Base-by-base conservation (phyloP, 306 rosid genomes). In the Lotus japonicus region DNA sequence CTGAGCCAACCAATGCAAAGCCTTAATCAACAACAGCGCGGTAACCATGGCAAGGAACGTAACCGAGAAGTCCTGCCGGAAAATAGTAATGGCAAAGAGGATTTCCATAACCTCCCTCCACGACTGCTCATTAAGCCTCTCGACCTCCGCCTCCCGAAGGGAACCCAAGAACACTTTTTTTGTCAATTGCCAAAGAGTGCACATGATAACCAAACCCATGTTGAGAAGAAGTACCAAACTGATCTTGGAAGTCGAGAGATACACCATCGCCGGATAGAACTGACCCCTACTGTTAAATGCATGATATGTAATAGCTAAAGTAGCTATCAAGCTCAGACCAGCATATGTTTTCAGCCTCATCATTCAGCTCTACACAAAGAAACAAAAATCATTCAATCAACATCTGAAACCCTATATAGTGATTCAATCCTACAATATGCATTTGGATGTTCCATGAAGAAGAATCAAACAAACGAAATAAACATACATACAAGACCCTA, bases 81-180 rank as follows among this genome's bases (percentile, higher is more conserved):
- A 95, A 57, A 95, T 90, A 38, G 99, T 95, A 35, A 95, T 88
- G 5, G 97, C 97, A 81, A 95, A 95, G 31, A 95, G 92, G 55
- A 95, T 95, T 68, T 95, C 99, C 99, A 88, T 95, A 76, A 95
- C 86, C 76, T 95, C 99, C 81, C 97, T 88, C 99, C 99, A 95
- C 0, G 95, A 95, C 36, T 95, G 99, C 81, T 95, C 99, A 45
- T 95, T 95, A 51, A 95, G 95, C 88, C 97, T 88, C 89, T 95
- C 99, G 2, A 95, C 89, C 91, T 95, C 99, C 0, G 99, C 97
- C 81, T 95, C 99, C n/a, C 99, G 85, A 17, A 95, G 96, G 4
- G 95, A 63, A 62, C 99, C 99, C 23, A 95, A 84, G 77, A 95
- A 95, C 11, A 95, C 45, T 73, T 79, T 86, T 43, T 95, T 95